phyloP scores from a whole-genome alignment of 441 rosid genomes.

The Bruguiera hainesii region DNA sequence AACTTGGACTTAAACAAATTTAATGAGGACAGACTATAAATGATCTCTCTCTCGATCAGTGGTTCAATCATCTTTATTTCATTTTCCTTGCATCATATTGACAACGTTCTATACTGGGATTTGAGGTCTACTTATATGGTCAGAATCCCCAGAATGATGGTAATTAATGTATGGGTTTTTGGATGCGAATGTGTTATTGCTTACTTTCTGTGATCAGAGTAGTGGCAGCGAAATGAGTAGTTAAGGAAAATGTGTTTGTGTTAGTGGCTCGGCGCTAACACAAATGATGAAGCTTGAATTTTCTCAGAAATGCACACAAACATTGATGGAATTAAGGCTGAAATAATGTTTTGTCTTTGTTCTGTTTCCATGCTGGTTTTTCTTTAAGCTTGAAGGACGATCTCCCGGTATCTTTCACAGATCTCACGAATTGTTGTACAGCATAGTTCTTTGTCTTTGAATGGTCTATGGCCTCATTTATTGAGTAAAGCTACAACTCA shows the following conservation, averaged over 20 bases:
- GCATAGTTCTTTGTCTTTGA: conserved; percentile 13
- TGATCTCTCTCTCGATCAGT: background rate
- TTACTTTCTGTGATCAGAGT: no score
- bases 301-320: background rate
- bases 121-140: background rate
- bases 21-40: background rate
- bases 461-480: background rate
- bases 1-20: conserved; percentile 5
- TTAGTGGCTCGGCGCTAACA: conserved; percentile 15
- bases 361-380: no score
- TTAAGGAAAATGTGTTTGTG: conserved; percentile 5
- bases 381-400: conserved; percentile 5
- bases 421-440: background rate
- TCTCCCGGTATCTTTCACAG: background rate
- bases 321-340: background rate
- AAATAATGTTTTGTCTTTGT: no score
- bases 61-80: background rate
- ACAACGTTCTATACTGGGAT: conserved; percentile 5
- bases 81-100: conserved; percentile 21
- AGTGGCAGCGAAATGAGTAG: no score
- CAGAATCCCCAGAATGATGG: no score
- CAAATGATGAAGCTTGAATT: background rate
- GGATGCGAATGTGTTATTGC: no score
- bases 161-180: no score
- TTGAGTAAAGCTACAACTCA: conserved; percentile 9